Percentiles rank a stretch among this genome's conserved stretches.
phyloP scores from a whole-genome alignment of 2,329 filamentous ascomycete species.

The Niveomyces coronatus region DNA sequence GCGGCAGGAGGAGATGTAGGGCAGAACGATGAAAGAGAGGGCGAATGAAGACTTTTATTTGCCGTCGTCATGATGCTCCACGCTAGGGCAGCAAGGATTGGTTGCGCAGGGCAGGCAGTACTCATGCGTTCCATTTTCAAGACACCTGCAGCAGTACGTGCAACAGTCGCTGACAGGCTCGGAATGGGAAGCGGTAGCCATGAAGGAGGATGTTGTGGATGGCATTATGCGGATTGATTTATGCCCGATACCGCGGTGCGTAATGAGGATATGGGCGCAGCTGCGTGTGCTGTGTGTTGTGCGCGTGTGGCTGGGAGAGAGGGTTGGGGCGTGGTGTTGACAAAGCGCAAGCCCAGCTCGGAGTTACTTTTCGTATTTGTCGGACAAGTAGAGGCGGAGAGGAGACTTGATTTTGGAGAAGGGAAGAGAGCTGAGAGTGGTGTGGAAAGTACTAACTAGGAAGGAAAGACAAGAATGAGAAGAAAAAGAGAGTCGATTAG shows the following conservation, averaged over 20 bases:
- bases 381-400: too few relatives aligned
- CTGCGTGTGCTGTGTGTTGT: background rate
- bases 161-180: constrained; percentile 17
- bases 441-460: too few relatives aligned
- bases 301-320: too few relatives aligned
- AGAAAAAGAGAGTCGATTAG: background rate
- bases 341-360: too few relatives aligned
- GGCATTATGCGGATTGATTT: background rate
- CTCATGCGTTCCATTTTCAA: constrained; percentile 22
- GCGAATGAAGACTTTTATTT: background rate
- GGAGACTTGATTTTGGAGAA: too few relatives aligned
- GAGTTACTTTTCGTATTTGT: too few relatives aligned
- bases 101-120: constrained; percentile 20
- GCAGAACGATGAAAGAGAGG: background rate
- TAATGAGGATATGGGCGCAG: background rate
- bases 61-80: background rate
- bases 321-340: too few relatives aligned
- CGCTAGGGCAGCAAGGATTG: constrained; percentile 15
- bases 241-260: too few relatives aligned
- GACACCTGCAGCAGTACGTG: constrained; percentile 21
- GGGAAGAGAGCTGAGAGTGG: too few relatives aligned
- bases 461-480: too few relatives aligned
- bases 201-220: background rate
- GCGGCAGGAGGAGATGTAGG: background rate
- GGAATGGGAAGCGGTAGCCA: constrained; percentile 6